Evolutionary conservation across 1,139 yeast genomes (phyloP).

Genomic region (Suhomyces maxii): DNA sequence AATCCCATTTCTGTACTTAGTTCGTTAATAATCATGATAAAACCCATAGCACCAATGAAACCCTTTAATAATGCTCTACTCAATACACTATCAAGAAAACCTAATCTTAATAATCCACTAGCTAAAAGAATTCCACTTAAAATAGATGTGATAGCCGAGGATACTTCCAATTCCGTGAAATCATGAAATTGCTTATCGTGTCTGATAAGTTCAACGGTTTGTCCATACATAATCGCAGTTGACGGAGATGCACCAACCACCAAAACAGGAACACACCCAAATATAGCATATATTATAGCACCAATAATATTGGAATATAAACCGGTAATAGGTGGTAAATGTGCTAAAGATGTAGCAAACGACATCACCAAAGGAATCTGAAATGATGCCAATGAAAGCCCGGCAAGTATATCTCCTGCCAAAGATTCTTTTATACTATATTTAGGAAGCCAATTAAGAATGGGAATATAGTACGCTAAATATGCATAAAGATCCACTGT

Average conservation of each 20-base stretch:
- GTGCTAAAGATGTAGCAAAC: conserved; percentile 33
- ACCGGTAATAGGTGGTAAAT: conserved; percentile 33
- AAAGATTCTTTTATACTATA: conserved; percentile 18
- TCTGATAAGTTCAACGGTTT: conserved; percentile 23
- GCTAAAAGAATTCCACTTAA: conserved; percentile 29
- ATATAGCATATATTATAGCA: conserved; percentile 27
- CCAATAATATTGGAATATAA: conserved; percentile 32
- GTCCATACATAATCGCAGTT: conserved; percentile 34
- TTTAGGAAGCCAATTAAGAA: conserved; percentile 32
- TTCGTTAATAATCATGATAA: conserved; percentile 35
- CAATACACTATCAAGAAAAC: conserved; percentile 34
- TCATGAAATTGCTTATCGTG: conserved; percentile 17
- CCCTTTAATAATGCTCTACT: conserved; percentile 35
- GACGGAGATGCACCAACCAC: conserved; percentile 40
- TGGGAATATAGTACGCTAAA: conserved; percentile 34
- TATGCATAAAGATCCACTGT: conserved; percentile 27
- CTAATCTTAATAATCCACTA: conserved; percentile 30
- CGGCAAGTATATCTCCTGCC: conserved; percentile 35
- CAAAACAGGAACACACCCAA: conserved; percentile 35
- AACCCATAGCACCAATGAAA: conserved; percentile 38
- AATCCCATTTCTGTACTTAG: conserved; percentile 32
- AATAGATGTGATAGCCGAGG: conserved; percentile 27
- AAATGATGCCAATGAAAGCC: conserved; percentile 33
- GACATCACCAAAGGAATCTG: conserved; percentile 41
- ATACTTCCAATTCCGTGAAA: conserved; percentile 24